Percentiles rank a stretch among this genome's conserved stretches.
Conservation (phyloP, 495 filamentous ascomycete genomes). For the Penicillium chermesinum region DNA sequence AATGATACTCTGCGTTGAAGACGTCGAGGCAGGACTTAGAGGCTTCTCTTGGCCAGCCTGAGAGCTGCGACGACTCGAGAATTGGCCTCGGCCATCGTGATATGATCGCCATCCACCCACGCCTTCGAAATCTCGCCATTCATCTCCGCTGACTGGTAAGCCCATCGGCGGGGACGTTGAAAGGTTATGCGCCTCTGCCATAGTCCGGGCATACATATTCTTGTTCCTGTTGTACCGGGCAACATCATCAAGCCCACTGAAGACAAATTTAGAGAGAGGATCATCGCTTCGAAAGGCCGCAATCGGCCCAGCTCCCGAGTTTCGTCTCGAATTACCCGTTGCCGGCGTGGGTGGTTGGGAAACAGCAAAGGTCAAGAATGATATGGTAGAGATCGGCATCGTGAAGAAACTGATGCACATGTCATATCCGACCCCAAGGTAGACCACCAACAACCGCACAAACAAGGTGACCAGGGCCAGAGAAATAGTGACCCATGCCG, state of each 20-base stretch:
- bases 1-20: conserved; percentile 32
- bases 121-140: conserved; percentile 76
- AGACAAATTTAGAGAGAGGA: conserved; percentile 9
- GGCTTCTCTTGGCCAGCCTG: conserved; percentile 12
- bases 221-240: conserved; percentile 3
- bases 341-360: conserved; percentile 29
- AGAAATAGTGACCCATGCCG: conserved; percentile 63
- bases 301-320: conserved; percentile 20
- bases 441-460: conserved; percentile 61
- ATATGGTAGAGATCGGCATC: conserved; percentile 28
- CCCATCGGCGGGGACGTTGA: conserved; percentile 19
- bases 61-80: conserved; percentile 20
- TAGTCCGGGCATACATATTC: conserved; percentile 18
- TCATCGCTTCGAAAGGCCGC: conserved; percentile 15
- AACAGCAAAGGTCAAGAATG: conserved; percentile 29
- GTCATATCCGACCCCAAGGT: conserved; percentile 60
- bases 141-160: conserved; percentile 32
- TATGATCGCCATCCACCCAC: conserved; percentile 69
- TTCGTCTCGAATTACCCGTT: conserved; percentile 24
- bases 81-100: conserved; percentile 17
- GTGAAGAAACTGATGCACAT: conserved; percentile 55
- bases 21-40: conserved; percentile 26
- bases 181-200: conserved; percentile 19
- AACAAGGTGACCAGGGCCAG: conserved; percentile 61
- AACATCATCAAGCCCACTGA: conserved; percentile 10